phyloP scores from a whole-genome alignment of 441 rosid species.

The Geranium incanum region DNA sequence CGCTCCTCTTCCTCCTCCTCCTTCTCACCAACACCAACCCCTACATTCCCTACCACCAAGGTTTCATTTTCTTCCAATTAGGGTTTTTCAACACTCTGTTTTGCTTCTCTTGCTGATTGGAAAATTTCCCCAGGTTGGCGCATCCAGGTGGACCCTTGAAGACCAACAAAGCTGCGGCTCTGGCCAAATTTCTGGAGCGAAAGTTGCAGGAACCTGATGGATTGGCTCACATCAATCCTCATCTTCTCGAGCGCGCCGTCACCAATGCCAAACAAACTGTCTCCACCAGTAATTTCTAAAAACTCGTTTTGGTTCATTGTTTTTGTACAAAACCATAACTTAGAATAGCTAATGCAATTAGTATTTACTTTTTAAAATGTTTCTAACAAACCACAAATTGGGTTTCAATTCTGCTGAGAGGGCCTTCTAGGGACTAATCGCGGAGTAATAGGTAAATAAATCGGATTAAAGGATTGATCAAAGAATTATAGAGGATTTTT shows the following conservation, averaged over 20 bases:
- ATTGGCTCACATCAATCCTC: slow-evolving; percentile 56
- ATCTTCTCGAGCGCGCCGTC: slow-evolving; percentile 70
- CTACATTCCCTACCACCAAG: slow-evolving; percentile 20
- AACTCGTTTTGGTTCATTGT: background rate
- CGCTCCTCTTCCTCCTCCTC: slow-evolving; percentile 61
- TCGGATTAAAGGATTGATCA: too few relatives aligned
- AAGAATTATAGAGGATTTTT: too few relatives aligned
- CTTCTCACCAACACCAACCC: slow-evolving; percentile 16
- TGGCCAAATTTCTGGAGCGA: slow-evolving; percentile 78
- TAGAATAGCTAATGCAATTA: too few relatives aligned
- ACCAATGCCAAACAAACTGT: slow-evolving; percentile 55
- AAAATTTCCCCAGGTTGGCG: slow-evolving; percentile 46
- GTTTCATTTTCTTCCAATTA: slow-evolving; percentile 8
- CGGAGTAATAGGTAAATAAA: too few relatives aligned
- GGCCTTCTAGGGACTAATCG: too few relatives aligned
- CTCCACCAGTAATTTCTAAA: slow-evolving; percentile 29
- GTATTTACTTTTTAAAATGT: too few relatives aligned
- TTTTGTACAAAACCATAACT: background rate
- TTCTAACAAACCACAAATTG: too few relatives aligned
- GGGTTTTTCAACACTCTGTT: too few relatives aligned
- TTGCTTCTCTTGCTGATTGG: background rate
- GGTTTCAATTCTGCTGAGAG: too few relatives aligned
- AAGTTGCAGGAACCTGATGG: slow-evolving; percentile 79
- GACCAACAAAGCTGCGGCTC: slow-evolving; percentile 85
- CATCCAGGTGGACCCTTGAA: slow-evolving; percentile 88